Conservation (phyloP, 2,329 filamentous ascomycete species). For the Aspergillus glaucus region DNA sequence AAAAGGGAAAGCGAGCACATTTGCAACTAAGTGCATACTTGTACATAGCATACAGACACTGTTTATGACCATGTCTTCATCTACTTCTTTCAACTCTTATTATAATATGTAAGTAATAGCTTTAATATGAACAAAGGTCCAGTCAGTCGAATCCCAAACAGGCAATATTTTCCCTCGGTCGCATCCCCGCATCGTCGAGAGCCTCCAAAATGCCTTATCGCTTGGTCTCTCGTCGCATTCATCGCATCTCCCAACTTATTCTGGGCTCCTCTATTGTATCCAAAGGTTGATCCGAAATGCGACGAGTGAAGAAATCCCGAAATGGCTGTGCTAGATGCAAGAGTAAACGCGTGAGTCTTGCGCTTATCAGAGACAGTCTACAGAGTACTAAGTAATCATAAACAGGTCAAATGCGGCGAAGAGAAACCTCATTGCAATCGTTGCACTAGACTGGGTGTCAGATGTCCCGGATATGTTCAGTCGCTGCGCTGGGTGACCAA, state of each 20-base stretch:
- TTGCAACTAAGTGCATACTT: no score
- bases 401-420: conserved; percentile 36
- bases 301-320: conserved; percentile 37
- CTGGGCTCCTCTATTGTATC: background rate
- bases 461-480: conserved; percentile 33
- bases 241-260: background rate
- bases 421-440: conserved; percentile 33
- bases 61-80: background rate
- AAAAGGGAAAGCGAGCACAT: no score
- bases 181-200: background rate
- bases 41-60: no score
- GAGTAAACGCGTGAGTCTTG: conserved; percentile 30
- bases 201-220: background rate
- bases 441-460: conserved; percentile 32
- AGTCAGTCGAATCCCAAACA: background rate
- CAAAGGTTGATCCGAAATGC: conserved; percentile 18
- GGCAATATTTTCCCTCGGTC: background rate
- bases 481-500: conserved; percentile 35
- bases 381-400: background rate
- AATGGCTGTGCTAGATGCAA: conserved; percentile 38
- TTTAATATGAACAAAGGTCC: background rate
- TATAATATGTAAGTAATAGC: background rate
- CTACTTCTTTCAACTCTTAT: background rate
- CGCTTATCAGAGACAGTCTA: conserved; percentile 1
- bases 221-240: background rate